Evolutionary conservation across 2,329 filamentous ascomycete genomes (phyloP), one percentile per base, ranked within the genome.

Genomic region (Endoconidiophora polonica): DNA sequence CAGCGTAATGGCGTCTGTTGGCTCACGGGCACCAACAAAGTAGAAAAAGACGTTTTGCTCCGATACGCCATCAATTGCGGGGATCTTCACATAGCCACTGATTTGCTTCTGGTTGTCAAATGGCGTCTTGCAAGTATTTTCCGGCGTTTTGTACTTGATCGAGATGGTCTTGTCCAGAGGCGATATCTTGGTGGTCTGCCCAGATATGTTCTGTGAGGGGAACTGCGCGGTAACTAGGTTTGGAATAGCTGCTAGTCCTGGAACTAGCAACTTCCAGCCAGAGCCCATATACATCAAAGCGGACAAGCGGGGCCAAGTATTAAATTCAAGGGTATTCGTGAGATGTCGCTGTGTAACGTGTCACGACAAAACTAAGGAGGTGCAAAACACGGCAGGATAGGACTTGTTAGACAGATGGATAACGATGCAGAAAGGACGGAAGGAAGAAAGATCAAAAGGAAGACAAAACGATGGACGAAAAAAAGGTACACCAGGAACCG

Each of bases 61-160:
- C 3, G 44, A 38, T 16, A 40, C 29, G 3, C 23, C 40, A 18
- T n/a, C 43, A 2, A 20, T 36, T 1, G 44, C 77, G 4, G 77
- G 76, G 4, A 84, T 63, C 48, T 65, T 71, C 50, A 85, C 75
- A 72, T 82, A 84, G 58, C 81, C 81, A 3, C 78, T 76, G 59
- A 79, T 83, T 60, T 85, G 81, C 60, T 78, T 72, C 61, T 86
- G 81, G 1, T 67, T 68, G 42, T 68, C 59, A 57, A 82, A 83
- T 5, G 73, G 74, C 1, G 81, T 84, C 44, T 67, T 72, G 61
- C 82, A 86, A 10, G 73, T 78, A 7, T 38, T 16, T 4, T 20
- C 14, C 4, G 51, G 51, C 2, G 26, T 22, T 23, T 44, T 40
- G n/a, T 46, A 50, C 22, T 29, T 24, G 9, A 53, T 9, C 10